Percentiles rank a stretch among this genome's conserved stretches.
These are phyloP conservation scores for Cyclotella atomus DNA, from an alignment of 108 stramenopile genomes.

Conservation along the genomic window DNA sequence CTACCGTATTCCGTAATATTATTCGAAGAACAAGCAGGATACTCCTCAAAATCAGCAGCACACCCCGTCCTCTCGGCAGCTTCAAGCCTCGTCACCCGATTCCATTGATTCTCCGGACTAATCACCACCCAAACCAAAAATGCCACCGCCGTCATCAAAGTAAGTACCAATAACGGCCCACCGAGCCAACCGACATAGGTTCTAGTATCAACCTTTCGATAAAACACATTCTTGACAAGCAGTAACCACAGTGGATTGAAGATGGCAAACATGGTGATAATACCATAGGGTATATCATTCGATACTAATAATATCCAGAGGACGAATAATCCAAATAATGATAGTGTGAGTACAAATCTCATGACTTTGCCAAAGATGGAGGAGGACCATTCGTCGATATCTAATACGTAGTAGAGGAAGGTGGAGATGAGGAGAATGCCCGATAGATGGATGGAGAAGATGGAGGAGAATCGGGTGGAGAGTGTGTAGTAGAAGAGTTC, in stretches of 20 bases:
- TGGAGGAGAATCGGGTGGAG: constrained; percentile 33
- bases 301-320: constrained; percentile 33
- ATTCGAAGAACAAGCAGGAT: constrained; percentile 42
- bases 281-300: constrained; percentile 52
- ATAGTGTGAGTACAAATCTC: constrained; percentile 9
- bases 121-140: constrained; percentile 48
- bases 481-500: constrained; percentile 42
- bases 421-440: constrained; percentile 10
- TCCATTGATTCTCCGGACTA: constrained; percentile 53
- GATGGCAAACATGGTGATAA: constrained; percentile 53
- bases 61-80: constrained; percentile 53
- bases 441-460: constrained; percentile 19
- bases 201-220: constrained; percentile 28
- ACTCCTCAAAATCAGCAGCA: constrained; percentile 40
- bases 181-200: constrained; percentile 50
- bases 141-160: constrained; percentile 17
- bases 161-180: constrained; percentile 49
- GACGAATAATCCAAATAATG: constrained; percentile 21
- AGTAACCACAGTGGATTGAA: constrained; percentile 60
- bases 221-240: constrained; percentile 44
- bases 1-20: not conserved
- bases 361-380: constrained; percentile 23
- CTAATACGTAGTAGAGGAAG: constrained; percentile 56
- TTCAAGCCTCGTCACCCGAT: constrained; percentile 32
- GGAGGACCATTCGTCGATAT: constrained; percentile 52